Conservation (phyloP, 2,329 filamentous ascomycete species). For the Sclerotinia glacialis region DNA sequence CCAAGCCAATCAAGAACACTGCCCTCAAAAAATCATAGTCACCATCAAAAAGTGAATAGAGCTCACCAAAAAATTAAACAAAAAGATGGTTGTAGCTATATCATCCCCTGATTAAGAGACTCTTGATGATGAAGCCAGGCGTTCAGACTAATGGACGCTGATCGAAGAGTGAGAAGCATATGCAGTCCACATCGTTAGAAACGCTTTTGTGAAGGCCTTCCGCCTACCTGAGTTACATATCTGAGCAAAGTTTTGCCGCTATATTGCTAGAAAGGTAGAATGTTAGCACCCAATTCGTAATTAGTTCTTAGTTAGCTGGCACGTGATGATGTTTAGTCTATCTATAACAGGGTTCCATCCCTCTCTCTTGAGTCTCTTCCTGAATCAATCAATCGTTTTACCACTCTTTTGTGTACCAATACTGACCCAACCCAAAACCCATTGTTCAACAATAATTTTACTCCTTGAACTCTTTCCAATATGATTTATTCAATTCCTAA, state of each 20-base stretch:
- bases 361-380: too few relatives aligned
- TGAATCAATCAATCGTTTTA: too few relatives aligned
- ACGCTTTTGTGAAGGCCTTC: slow-evolving; percentile 1
- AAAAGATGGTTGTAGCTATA: neutral
- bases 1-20: neutral
- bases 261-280: too few relatives aligned
- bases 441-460: too few relatives aligned
- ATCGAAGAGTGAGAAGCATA: slow-evolving; percentile 4
- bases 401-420: too few relatives aligned
- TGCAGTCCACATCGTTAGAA: neutral
- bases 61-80: neutral
- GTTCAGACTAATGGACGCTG: neutral
- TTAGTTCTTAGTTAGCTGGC: too few relatives aligned
- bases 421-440: too few relatives aligned
- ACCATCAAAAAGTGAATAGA: neutral
- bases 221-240: neutral
- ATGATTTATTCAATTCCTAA: too few relatives aligned
- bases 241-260: neutral
- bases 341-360: too few relatives aligned
- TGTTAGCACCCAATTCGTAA: too few relatives aligned
- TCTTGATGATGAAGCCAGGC: slow-evolving; percentile 11
- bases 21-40: neutral
- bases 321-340: too few relatives aligned
- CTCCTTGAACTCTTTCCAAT: too few relatives aligned
- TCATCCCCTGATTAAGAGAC: slow-evolving; percentile 5